Conservation (phyloP, 1,139 yeast genomes). For the Yamadazyma triangularis region DNA sequence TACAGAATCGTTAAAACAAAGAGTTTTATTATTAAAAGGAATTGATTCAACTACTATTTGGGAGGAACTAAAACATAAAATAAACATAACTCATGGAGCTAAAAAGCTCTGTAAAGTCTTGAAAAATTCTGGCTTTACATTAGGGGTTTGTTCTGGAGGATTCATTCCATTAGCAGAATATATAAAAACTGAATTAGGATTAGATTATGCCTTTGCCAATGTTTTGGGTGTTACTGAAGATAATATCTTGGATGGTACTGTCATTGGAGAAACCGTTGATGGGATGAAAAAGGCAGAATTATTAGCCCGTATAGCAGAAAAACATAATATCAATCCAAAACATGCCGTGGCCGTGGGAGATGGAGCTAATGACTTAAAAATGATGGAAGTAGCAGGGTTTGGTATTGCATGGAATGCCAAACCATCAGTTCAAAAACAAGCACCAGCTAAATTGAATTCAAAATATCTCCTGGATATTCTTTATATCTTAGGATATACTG, state of each 20-base stretch:
- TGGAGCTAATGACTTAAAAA: conserved; percentile 91
- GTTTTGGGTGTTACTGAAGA: conserved; percentile 50
- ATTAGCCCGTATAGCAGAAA: conserved; percentile 59
- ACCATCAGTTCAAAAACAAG: conserved; percentile 77
- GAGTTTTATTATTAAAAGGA: conserved; percentile 78
- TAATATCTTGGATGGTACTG: conserved; percentile 50
- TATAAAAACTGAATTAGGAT: conserved; percentile 61
- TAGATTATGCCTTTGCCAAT: conserved; percentile 91
- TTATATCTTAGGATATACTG: conserved; percentile 75
- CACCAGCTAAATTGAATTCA: conserved; percentile 80
- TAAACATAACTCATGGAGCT: conserved; percentile 81
- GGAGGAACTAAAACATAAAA: conserved; percentile 68
- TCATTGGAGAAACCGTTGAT: conserved; percentile 76
- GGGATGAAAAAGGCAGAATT: conserved; percentile 79
- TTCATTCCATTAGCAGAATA: conserved; percentile 82
- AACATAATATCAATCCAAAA: conserved; percentile 53
- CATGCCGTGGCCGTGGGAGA: conserved; percentile 88
- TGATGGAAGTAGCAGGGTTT: conserved; percentile 91
- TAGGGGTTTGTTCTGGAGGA: conserved; percentile 94
- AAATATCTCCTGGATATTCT: conserved; percentile 65
- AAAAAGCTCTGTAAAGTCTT: conserved; percentile 61
- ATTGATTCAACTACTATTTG: conserved; percentile 70
- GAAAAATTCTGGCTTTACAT: conserved; percentile 55
- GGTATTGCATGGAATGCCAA: conserved; percentile 98
- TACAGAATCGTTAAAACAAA: conserved; percentile 67